These are phyloP conservation scores for Candida sithepensis DNA, from an alignment of 805 yeast species.

Conservation along the genomic window DNA sequence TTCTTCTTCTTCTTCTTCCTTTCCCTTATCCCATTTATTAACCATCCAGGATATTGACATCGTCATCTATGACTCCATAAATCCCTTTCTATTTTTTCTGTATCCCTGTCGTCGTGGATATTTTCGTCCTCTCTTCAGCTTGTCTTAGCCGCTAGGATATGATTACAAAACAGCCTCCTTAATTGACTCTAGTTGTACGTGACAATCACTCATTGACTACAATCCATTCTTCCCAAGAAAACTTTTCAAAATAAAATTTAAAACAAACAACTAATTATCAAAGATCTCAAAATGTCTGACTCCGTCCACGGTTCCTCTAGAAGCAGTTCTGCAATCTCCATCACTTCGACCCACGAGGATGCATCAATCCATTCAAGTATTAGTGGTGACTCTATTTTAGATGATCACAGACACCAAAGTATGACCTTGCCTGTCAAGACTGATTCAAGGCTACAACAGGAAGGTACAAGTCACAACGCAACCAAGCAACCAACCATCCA, in stretches of 20 bases:
- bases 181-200: neutral
- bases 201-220: neutral
- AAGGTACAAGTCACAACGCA: neutral
- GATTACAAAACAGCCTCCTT: conserved; percentile 9
- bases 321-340: conserved; percentile 25
- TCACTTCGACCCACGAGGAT: conserved; percentile 29
- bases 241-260: neutral
- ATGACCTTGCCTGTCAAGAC: conserved; percentile 32
- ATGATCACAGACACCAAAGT: conserved; percentile 34
- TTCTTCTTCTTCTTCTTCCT: neutral
- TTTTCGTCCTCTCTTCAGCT: neutral
- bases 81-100: neutral
- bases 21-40: neutral
- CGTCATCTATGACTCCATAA: neutral
- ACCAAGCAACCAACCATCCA: conserved; percentile 3
- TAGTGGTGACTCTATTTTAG: conserved; percentile 33
- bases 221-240: neutral
- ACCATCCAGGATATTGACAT: no score
- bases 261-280: conserved; percentile 2
- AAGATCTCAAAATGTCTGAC: conserved; percentile 20
- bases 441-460: conserved; percentile 19
- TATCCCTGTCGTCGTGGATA: neutral
- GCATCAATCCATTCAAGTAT: conserved; percentile 32
- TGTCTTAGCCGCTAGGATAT: neutral
- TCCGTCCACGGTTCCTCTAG: conserved; percentile 18